A percentile compares a stretch with the other conserved stretches of the same genome.
Conservation (phyloP, 257 asterid genomes). For the Solanum chmielewskii region DNA sequence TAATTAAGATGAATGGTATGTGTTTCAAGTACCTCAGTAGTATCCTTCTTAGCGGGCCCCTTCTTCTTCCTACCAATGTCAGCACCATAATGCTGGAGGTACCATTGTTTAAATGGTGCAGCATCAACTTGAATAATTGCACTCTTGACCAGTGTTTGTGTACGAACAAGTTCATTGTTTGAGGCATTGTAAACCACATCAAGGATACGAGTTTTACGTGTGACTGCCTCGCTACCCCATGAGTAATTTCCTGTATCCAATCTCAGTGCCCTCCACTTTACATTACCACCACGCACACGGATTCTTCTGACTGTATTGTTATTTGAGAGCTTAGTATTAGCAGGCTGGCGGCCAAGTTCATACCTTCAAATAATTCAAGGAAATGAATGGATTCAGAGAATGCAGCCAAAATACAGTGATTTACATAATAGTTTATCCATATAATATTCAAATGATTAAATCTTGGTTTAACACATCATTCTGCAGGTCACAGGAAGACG, state of each 20-base stretch:
- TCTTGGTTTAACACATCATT: not conserved
- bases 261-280: conserved; percentile 34
- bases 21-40: conserved; percentile 12
- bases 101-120: conserved; percentile 31
- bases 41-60: conserved; percentile 15
- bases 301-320: conserved; percentile 26
- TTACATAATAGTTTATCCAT: not conserved
- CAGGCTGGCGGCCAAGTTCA: conserved; percentile 37
- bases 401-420: not conserved
- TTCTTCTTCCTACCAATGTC: conserved; percentile 36
- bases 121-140: conserved; percentile 35
- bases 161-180: conserved; percentile 29
- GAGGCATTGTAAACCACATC: conserved; percentile 33
- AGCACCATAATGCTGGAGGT: conserved; percentile 31
- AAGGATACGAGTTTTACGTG: conserved; percentile 28
- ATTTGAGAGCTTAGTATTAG: conserved; percentile 27
- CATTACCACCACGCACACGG: conserved; percentile 36
- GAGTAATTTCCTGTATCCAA: conserved; percentile 34
- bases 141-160: conserved; percentile 33
- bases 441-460: not conserved
- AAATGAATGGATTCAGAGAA: not conserved
- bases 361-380: conserved; percentile 10
- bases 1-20: not conserved
- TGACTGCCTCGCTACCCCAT: conserved; percentile 38
- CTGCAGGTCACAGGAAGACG: not conserved